Conservation (phyloP, 371 early-diverging fungal species). For the Mucor velutinosus region DNA sequence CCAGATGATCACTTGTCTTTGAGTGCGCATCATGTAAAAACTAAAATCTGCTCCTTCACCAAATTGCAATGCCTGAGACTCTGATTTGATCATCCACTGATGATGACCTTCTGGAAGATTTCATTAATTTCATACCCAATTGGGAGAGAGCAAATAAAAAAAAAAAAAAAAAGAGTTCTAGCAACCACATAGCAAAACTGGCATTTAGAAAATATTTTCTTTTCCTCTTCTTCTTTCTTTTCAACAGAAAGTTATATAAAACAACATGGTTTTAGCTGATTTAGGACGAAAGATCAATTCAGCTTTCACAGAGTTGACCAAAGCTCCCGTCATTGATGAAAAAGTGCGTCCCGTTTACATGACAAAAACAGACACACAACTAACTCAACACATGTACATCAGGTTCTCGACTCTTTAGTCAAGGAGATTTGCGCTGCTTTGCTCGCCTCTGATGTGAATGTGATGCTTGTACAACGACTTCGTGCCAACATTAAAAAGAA, state of each 20-base stretch:
- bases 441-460: slow-evolving; percentile 95
- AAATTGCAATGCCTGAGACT: too few relatives aligned
- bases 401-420: slow-evolving; percentile 85
- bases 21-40: background rate
- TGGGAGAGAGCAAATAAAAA: background rate
- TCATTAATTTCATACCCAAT: background rate
- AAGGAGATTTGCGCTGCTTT: slow-evolving; percentile 91
- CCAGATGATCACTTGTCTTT: too few relatives aligned
- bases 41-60: too few relatives aligned
- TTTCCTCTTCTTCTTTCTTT: background rate
- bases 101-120: background rate
- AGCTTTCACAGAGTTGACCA: slow-evolving; percentile 80
- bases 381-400: background rate
- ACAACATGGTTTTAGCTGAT: slow-evolving; percentile 85
- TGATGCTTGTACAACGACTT: slow-evolving; percentile 83
- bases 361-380: background rate
- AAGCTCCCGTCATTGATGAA: slow-evolving; percentile 88
- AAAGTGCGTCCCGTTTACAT: slow-evolving; percentile 50
- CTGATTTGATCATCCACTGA: background rate
- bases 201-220: background rate
- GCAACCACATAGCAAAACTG: background rate
- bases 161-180: too few relatives aligned
- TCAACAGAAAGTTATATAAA: background rate
- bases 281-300: slow-evolving; percentile 89
- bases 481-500: slow-evolving; percentile 86